Evolutionary conservation across 345 rosid genomes (phyloP).

Genomic region (Passiflora organensis): DNA sequence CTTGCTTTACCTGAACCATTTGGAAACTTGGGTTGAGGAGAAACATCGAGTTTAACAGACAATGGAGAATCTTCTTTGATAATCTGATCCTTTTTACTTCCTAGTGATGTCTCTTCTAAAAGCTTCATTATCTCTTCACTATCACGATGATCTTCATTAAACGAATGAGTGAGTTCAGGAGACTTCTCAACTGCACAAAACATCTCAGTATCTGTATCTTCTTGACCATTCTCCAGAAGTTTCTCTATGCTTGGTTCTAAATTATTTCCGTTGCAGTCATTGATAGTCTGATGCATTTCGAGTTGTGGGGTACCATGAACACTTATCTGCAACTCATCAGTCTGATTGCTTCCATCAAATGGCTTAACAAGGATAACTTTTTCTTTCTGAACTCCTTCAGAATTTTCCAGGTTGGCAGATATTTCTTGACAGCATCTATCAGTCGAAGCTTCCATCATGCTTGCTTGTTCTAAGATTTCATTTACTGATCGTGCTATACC

Average conservation of each 20-base stretch:
- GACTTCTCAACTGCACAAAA: constrained; percentile 17
- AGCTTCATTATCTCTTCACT: constrained; percentile 20
- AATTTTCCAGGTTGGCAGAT: constrained; percentile 2
- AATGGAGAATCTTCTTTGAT: constrained; percentile 24
- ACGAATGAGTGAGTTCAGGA: constrained; percentile 18
- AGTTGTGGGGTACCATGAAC: neutral
- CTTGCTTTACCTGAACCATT: constrained; percentile 37
- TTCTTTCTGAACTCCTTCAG: constrained; percentile 9
- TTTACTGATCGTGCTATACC: too few species aligned
- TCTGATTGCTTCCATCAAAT: constrained; percentile 4
- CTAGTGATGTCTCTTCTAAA: constrained; percentile 17
- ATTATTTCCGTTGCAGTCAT: constrained; percentile 13
- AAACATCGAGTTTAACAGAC: constrained; percentile 32
- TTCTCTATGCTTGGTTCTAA: constrained; percentile 34
- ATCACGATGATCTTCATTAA: constrained; percentile 26
- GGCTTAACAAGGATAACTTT: neutral
- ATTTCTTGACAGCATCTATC: constrained; percentile 11
- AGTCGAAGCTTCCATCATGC: constrained; percentile 10
- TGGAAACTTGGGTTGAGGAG: constrained; percentile 35
- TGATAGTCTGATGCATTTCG: constrained; percentile 13
- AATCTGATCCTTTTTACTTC: constrained; percentile 17
- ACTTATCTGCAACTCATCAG: neutral
- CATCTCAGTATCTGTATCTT: constrained; percentile 4
- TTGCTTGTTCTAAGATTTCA: constrained; percentile 1
- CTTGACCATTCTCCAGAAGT: constrained; percentile 25